Percentiles rank a stretch among this genome's conserved stretches.
These are phyloP conservation scores for Podospora australis DNA, from an alignment of 495 filamentous ascomycete species.

Conservation along the genomic window DNA sequence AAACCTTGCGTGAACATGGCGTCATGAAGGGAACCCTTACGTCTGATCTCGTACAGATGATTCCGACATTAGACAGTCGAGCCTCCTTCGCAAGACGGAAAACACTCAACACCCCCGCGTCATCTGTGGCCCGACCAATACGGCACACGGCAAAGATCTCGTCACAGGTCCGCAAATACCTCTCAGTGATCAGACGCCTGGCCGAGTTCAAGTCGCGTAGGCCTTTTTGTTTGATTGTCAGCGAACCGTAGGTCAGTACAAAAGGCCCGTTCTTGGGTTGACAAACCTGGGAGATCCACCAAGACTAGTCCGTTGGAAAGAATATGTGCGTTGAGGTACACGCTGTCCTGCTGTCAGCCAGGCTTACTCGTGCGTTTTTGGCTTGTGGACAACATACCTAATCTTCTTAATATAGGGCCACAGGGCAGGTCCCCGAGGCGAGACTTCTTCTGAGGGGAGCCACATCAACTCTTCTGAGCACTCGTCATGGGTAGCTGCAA, in stretches of 20 bases:
- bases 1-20: too few species aligned
- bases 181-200: conserved; percentile 30
- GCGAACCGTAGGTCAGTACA: too few species aligned
- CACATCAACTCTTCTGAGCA: conserved; percentile 23
- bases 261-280: too few species aligned
- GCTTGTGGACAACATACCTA: conserved; percentile 14
- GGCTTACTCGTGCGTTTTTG: too few species aligned
- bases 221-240: too few species aligned
- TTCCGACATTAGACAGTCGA: conserved; percentile 28
- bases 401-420: conserved; percentile 39
- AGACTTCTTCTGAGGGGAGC: conserved; percentile 25
- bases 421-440: background rate
- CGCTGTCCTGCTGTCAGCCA: conserved; percentile 16
- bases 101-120: conserved; percentile 27
- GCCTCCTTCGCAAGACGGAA: conserved; percentile 28
- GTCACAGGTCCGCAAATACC: conserved; percentile 31
- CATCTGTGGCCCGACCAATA: conserved; percentile 27
- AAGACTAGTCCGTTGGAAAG: conserved; percentile 34
- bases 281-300: conserved; percentile 37
- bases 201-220: conserved; percentile 33
- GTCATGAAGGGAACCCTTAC: too few species aligned
- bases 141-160: conserved; percentile 32
- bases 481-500: conserved; percentile 6
- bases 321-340: conserved; percentile 30
- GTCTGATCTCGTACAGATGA: conserved; percentile 37